phyloP scores from a whole-genome alignment of 495 filamentous ascomycete species.

The Amorphotheca resinae region DNA sequence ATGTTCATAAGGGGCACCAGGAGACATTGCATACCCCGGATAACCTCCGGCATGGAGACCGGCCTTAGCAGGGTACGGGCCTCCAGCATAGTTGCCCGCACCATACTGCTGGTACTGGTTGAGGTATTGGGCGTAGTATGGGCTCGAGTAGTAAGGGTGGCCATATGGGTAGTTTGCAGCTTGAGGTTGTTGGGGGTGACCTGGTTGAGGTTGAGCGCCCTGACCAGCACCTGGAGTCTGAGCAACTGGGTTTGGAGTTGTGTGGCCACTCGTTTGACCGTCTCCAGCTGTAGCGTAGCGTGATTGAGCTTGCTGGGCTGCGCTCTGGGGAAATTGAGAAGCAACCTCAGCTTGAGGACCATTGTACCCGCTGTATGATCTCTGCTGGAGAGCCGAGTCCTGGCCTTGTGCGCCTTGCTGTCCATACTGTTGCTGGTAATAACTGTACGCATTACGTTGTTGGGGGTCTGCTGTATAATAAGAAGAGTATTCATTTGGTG shows the following conservation, averaged over 20 bases:
- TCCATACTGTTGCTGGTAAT: slow-evolving; percentile 60
- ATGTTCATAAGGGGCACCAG: slow-evolving; percentile 65
- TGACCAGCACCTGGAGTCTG: slow-evolving; percentile 37
- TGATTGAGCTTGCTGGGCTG: slow-evolving; percentile 46
- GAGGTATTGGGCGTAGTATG: slow-evolving; percentile 72
- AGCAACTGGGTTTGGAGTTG: slow-evolving; percentile 72
- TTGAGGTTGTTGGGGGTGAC: slow-evolving; percentile 45
- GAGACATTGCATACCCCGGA: slow-evolving; percentile 58
- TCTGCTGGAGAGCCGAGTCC: slow-evolving; percentile 51
- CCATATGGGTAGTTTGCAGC: slow-evolving; percentile 58
- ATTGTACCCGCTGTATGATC: slow-evolving; percentile 64
- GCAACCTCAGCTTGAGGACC: slow-evolving; percentile 57
- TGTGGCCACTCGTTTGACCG: slow-evolving; percentile 72
- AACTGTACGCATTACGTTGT: slow-evolving; percentile 67
- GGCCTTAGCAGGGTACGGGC: slow-evolving; percentile 57
- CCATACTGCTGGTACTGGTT: slow-evolving; percentile 60
- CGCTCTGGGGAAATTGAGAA: slow-evolving; percentile 62
- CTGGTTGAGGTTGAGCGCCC: slow-evolving; percentile 38
- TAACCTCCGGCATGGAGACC: slow-evolving; percentile 60
- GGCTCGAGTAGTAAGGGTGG: slow-evolving; percentile 70
- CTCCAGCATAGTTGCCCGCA: slow-evolving; percentile 51
- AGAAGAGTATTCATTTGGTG: slow-evolving; percentile 66
- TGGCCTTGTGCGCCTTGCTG: slow-evolving; percentile 50
- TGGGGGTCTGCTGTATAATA: slow-evolving; percentile 74
- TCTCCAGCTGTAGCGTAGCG: slow-evolving; percentile 60